Evolutionary conservation across 164 flowering plant genomes (phyloP).

Genomic region (Saururus chinensis): DNA sequence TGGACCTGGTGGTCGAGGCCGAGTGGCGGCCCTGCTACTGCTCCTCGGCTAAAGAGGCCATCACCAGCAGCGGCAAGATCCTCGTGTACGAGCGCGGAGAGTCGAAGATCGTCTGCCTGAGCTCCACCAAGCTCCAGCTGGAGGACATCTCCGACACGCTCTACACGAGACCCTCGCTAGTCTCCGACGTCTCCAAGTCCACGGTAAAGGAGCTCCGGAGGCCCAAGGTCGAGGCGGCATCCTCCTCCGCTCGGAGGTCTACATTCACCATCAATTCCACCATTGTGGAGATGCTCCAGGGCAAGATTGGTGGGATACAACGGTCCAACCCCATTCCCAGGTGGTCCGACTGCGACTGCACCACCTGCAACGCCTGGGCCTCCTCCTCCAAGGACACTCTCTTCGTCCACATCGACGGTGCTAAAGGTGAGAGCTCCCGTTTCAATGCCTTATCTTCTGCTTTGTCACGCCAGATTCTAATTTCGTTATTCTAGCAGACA

Average conservation of each 20-base stretch:
- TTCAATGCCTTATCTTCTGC: no score
- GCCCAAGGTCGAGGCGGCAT: conserved; percentile 22
- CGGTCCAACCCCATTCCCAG: conserved; percentile 42
- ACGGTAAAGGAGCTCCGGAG: conserved; percentile 37
- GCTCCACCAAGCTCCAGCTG: conserved; percentile 46
- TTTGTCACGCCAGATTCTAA: background rate
- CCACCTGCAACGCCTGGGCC: conserved; percentile 56
- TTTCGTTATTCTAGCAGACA: conserved; percentile 7
- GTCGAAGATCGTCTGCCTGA: conserved; percentile 45
- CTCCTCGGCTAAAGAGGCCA: conserved; percentile 55
- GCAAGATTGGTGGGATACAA: conserved; percentile 48
- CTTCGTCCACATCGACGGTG: conserved; percentile 44
- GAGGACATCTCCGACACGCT: conserved; percentile 95
- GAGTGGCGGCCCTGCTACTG: conserved; percentile 94
- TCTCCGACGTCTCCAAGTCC: conserved; percentile 52
- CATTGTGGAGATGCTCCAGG: conserved; percentile 75
- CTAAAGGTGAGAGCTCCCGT: conserved; percentile 31
- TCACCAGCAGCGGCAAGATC: conserved; percentile 56
- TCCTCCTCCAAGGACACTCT: conserved; percentile 49
- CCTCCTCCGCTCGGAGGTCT: conserved; percentile 19
- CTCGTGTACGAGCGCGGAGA: conserved; percentile 69
- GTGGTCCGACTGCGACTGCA: conserved; percentile 94
- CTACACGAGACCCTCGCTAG: conserved; percentile 51
- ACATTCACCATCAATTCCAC: conserved; percentile 57
- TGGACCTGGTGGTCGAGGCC: conserved; percentile 67